Conservation (phyloP, 2,329 filamentous ascomycete species). For the Hypoxylon sp. region DNA sequence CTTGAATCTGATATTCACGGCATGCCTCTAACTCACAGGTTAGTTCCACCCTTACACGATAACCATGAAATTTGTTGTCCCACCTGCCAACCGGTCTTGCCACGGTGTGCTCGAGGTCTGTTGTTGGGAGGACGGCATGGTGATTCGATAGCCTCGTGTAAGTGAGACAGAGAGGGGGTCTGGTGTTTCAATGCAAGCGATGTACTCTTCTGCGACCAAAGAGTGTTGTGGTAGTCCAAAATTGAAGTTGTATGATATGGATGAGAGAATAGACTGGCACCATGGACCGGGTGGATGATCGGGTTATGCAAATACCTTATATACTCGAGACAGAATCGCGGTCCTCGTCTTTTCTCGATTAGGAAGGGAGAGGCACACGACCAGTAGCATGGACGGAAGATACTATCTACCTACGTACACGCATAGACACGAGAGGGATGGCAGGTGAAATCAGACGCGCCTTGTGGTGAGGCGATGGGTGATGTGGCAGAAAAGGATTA, state of each 20-base stretch:
- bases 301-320: constrained; percentile 32
- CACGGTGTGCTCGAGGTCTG: constrained; percentile 49
- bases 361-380: constrained; percentile 35
- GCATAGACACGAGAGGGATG: constrained; percentile 24
- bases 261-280: constrained; percentile 17
- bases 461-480: constrained; percentile 35
- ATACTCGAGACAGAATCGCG: constrained; percentile 26
- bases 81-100: constrained; percentile 67
- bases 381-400: constrained; percentile 31
- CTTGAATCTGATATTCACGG: constrained; percentile 58
- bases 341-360: constrained; percentile 33
- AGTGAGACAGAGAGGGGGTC: constrained; percentile 9
- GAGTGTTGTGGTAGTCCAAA: constrained; percentile 5
- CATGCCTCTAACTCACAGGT: constrained; percentile 61
- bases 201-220: not conserved
- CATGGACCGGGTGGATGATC: constrained; percentile 15
- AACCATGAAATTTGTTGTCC: constrained; percentile 32
- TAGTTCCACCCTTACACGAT: constrained; percentile 22
- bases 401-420: constrained; percentile 33
- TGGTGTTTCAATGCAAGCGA: constrained; percentile 10
- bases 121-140: constrained; percentile 41
- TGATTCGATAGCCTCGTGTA: constrained; percentile 22
- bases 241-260: constrained; percentile 19
- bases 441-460: constrained; percentile 30
- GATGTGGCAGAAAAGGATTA: constrained; percentile 47